phyloP scores from a whole-genome alignment of 257 asterid species.

The Gentiana dahurica region DNA sequence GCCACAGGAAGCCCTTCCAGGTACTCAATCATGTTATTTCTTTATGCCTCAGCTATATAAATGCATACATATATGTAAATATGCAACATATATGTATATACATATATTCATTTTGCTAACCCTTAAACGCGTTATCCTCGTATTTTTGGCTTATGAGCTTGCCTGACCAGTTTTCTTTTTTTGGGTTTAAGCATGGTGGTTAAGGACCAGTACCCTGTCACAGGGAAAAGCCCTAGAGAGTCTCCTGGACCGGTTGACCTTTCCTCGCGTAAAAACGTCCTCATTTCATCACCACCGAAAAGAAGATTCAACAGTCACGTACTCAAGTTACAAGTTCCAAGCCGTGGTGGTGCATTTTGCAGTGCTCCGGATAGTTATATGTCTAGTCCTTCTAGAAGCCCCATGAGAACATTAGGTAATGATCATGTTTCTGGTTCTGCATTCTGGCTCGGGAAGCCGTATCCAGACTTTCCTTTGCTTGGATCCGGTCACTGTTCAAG shows the following conservation, averaged over 20 bases:
- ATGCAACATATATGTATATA: neutral
- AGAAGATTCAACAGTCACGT: conserved; percentile 46
- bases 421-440: conserved; percentile 56
- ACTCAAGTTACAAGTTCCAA: conserved; percentile 29
- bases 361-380: conserved; percentile 95
- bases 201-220: conserved; percentile 52
- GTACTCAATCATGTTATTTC: conserved; percentile 11
- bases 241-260: conserved; percentile 49
- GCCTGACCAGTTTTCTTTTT: conserved; percentile 2
- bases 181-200: conserved; percentile 32
- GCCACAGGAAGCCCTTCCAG: conserved; percentile 74
- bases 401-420: conserved; percentile 55
- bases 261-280: conserved; percentile 38
- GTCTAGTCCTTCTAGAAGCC: conserved; percentile 97
- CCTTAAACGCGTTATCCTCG: neutral
- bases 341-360: conserved; percentile 34
- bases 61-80: neutral
- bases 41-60: too few species aligned
- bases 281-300: conserved; percentile 43
- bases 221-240: conserved; percentile 43
- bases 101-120: neutral
- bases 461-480: conserved; percentile 57
- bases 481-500: conserved; percentile 99
- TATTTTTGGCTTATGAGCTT: neutral
- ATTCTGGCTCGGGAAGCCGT: conserved; percentile 48